These are phyloP conservation scores for Diaporthe sp. DNA, from an alignment of 2,329 filamentous ascomycete species.

Conservation along the genomic window DNA sequence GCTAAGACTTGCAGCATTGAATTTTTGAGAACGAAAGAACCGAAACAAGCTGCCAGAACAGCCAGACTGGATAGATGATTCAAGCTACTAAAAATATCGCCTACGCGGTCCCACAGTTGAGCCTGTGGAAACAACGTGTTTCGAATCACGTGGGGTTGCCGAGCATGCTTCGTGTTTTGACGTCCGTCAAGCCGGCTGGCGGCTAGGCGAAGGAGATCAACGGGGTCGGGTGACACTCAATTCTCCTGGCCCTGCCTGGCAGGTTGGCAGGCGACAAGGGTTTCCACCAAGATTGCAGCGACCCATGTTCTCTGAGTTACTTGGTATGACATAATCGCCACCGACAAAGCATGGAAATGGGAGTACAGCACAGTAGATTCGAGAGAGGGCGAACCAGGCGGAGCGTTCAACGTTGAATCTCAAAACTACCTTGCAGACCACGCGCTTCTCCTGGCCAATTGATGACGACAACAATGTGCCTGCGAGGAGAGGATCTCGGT, in stretches of 20 bases:
- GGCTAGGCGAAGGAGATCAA: slow-evolving; percentile 27
- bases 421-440: neutral
- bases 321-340: slow-evolving; percentile 26
- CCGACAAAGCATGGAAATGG: neutral
- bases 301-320: neutral
- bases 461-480: neutral
- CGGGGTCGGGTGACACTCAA: slow-evolving; percentile 27
- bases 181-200: slow-evolving; percentile 9
- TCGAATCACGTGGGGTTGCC: slow-evolving; percentile 18
- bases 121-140: slow-evolving; percentile 22
- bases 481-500: neutral
- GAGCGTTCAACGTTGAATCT: neutral
- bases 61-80: neutral
- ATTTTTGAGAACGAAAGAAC: neutral
- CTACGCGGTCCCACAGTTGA: neutral
- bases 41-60: too few relatives aligned
- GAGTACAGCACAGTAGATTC: neutral
- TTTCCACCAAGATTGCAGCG: neutral
- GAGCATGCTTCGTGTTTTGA: slow-evolving; percentile 16
- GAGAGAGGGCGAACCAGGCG: neutral
- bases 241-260: neutral
- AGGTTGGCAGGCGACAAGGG: slow-evolving; percentile 28
- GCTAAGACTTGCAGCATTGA: too few relatives aligned
- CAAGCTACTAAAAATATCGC: neutral
- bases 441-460: neutral